These are phyloP conservation scores for Akanthomyces lecanii DNA, from an alignment of 2,329 filamentous ascomycete species.

Conservation along the genomic window DNA sequence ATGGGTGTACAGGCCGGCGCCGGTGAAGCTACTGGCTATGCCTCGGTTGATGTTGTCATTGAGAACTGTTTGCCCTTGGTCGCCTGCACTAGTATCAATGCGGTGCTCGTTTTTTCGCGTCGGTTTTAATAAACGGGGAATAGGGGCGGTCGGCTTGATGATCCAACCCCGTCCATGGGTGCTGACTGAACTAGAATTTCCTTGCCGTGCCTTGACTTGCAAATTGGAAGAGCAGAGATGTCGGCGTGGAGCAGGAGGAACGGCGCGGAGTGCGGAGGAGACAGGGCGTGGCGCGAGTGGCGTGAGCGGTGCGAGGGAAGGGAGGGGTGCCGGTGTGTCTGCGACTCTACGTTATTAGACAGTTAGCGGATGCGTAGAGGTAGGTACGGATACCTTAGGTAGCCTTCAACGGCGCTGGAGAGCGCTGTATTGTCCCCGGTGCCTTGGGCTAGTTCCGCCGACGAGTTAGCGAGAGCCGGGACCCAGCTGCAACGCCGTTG, in stretches of 20 bases:
- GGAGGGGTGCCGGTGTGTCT: neutral
- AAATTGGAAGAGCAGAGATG: no score
- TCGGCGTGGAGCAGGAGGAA: neutral
- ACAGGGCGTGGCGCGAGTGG: neutral
- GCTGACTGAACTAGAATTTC: neutral
- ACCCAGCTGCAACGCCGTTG: slow-evolving; percentile 8
- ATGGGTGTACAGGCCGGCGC: no score
- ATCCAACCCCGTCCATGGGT: neutral
- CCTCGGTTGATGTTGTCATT: neutral
- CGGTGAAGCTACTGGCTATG: neutral
- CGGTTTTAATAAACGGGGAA: neutral
- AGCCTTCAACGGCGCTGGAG: neutral
- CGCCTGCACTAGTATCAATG: no score
- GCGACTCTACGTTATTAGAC: no score
- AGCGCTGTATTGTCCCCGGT: neutral
- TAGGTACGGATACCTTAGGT: no score
- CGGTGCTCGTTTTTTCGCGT: neutral
- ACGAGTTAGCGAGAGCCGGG: slow-evolving; percentile 2
- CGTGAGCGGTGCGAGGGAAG: neutral
- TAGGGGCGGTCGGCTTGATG: neutral
- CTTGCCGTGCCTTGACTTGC: neutral
- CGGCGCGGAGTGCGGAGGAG: neutral
- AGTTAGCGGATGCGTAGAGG: no score
- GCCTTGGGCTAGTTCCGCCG: neutral
- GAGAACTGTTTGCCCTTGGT: no score